These are phyloP conservation scores for Alternaria rosae DNA, from an alignment of 2,329 filamentous ascomycete genomes.

Conservation along the genomic window DNA sequence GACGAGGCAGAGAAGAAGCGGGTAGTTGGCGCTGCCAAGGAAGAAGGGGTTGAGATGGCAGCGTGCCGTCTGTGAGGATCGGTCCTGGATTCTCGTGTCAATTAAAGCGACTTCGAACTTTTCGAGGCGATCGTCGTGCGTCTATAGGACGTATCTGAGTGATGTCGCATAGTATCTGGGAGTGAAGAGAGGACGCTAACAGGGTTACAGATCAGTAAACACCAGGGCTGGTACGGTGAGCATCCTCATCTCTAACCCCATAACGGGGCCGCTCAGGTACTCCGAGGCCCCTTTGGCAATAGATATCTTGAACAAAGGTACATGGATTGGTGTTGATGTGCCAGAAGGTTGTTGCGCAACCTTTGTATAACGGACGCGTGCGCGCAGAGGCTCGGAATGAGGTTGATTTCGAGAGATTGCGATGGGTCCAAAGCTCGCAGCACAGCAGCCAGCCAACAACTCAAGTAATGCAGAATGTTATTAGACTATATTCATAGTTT, in stretches of 20 bases:
- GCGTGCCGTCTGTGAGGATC: slow-evolving; percentile 25
- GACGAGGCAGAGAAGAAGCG: slow-evolving; percentile 3
- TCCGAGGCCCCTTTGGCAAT: not conserved
- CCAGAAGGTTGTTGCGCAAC: not conserved
- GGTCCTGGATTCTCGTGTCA: not conserved
- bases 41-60: slow-evolving; percentile 18
- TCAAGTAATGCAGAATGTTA: not conserved
- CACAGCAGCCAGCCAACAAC: not conserved
- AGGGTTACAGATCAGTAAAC: slow-evolving; percentile 37
- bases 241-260: slow-evolving; percentile 29
- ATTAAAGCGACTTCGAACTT: not conserved
- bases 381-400: not conserved
- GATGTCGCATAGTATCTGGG: not conserved
- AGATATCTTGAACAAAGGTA: not conserved
- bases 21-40: slow-evolving; percentile 33
- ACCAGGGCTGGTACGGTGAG: slow-evolving; percentile 37
- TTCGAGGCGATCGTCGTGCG: not conserved
- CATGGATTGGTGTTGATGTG: not conserved
- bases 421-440: not conserved
- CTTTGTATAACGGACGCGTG: not conserved
- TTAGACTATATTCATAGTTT: not conserved
- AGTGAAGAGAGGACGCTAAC: slow-evolving; percentile 22
- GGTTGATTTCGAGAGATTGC: not conserved
- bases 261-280: not conserved
- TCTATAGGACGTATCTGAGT: not conserved